Conservation (phyloP, 164 flowering plant genomes). For the Magnolia kwangsiensis region DNA sequence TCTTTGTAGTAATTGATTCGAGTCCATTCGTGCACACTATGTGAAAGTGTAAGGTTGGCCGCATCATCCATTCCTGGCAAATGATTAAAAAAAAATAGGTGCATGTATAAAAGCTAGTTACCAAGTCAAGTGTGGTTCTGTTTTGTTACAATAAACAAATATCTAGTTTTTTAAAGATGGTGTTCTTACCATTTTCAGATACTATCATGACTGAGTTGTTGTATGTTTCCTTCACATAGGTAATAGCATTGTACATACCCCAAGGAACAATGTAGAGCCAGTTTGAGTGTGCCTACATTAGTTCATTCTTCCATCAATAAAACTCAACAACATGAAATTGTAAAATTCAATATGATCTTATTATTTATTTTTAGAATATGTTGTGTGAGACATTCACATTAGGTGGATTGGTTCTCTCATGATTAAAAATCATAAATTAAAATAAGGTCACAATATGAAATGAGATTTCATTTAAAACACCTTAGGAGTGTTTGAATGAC, state of each 20-base stretch:
- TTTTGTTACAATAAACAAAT: background rate
- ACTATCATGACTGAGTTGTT: constrained; percentile 17
- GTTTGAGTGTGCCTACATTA: constrained; percentile 15
- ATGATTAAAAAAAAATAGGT: background rate
- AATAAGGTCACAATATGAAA: constrained; percentile 26
- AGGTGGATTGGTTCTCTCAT: too few species aligned
- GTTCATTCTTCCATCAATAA: too few species aligned
- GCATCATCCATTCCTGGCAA: constrained; percentile 82
- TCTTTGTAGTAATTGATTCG: constrained; percentile 57
- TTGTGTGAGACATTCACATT: too few species aligned
- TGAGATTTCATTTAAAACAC: too few species aligned
- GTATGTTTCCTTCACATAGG: constrained; percentile 18
- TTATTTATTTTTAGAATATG: too few species aligned
- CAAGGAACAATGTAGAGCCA: constrained; percentile 23
- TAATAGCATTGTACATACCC: constrained; percentile 24
- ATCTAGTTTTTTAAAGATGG: too few species aligned
- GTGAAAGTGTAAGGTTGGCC: constrained; percentile 45
- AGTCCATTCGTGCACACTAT: constrained; percentile 52
- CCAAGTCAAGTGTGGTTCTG: too few species aligned
- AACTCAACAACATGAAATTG: constrained; percentile 4
- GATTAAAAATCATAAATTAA: too few species aligned
- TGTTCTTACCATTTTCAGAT: constrained; percentile 20
- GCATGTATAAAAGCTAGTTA: too few species aligned
- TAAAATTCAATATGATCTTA: constrained; percentile 6
- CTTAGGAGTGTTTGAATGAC: too few species aligned